Conservation (phyloP, 2,329 filamentous ascomycete genomes). For the Zymoseptoria passerinii region DNA sequence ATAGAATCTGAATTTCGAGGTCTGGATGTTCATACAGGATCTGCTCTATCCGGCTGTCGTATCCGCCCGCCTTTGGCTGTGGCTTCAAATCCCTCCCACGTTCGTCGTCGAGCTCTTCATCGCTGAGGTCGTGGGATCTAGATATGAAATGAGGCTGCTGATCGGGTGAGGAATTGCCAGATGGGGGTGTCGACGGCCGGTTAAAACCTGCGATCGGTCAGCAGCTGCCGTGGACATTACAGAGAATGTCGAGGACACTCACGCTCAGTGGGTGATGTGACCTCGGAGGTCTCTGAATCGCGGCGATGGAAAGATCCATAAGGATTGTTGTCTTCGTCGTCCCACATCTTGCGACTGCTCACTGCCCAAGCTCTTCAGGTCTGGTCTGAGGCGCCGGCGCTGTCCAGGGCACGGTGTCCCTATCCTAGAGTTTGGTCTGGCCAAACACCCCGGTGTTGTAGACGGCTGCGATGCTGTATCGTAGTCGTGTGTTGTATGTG, state of each 20-base stretch:
- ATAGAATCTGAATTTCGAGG: slow-evolving; percentile 80
- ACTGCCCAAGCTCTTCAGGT: background rate
- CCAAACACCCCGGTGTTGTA: too few relatives aligned
- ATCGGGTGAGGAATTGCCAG: slow-evolving; percentile 62
- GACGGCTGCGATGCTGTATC: too few relatives aligned
- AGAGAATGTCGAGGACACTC: slow-evolving; percentile 8
- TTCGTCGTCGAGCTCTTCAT: slow-evolving; percentile 51
- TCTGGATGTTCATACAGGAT: slow-evolving; percentile 93
- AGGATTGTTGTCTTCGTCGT: slow-evolving; percentile 98
- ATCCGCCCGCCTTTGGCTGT: slow-evolving; percentile 68
- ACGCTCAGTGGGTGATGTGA: slow-evolving; percentile 24
- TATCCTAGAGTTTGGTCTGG: background rate
- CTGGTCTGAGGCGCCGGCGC: too few relatives aligned
- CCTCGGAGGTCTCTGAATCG: slow-evolving; percentile 65
- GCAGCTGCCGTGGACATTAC: background rate
- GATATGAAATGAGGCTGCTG: slow-evolving; percentile 52
- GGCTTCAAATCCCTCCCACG: slow-evolving; percentile 38
- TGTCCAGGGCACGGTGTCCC: background rate
- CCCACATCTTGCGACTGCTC: slow-evolving; percentile 66
- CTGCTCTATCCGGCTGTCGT: slow-evolving; percentile 93
- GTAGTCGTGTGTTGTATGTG: too few relatives aligned
- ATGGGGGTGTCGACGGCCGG: slow-evolving; percentile 54
- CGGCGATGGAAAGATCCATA: slow-evolving; percentile 90
- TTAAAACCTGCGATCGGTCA: slow-evolving; percentile 46
- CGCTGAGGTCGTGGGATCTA: slow-evolving; percentile 46